A percentile compares a stretch with the other conserved stretches of the same genome.
Conservation (phyloP, 495 filamentous ascomycete genomes). For the Neurospora sp. region DNA sequence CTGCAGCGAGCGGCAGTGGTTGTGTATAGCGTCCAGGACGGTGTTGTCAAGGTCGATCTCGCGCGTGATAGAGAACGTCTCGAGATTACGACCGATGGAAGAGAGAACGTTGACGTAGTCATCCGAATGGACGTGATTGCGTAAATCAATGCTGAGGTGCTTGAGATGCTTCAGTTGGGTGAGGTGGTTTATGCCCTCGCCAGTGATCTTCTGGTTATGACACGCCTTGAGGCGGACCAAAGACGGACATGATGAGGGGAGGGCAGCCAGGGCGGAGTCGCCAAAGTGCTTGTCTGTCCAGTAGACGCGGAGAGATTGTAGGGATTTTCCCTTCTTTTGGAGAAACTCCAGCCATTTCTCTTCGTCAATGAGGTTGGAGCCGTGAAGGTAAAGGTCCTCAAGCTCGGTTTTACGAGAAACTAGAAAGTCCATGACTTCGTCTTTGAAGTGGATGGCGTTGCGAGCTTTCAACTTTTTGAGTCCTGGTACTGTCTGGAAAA, state of each 20-base stretch:
- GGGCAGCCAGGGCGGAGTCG: slow-evolving; percentile 45
- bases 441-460: slow-evolving; percentile 82
- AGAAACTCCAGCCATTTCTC: slow-evolving; percentile 60
- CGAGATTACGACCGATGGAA: slow-evolving; percentile 47
- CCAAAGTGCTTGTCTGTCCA: slow-evolving; percentile 57
- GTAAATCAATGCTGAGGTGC: slow-evolving; percentile 61
- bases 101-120: slow-evolving; percentile 50
- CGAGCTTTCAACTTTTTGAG: slow-evolving; percentile 60
- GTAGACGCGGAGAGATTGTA: slow-evolving; percentile 60
- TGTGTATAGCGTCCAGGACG: slow-evolving; percentile 55
- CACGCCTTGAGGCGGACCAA: slow-evolving; percentile 64
- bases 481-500: slow-evolving; percentile 64
- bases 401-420: slow-evolving; percentile 55
- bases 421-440: slow-evolving; percentile 69
- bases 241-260: slow-evolving; percentile 46
- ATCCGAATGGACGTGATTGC: slow-evolving; percentile 42
- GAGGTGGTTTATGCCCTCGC: slow-evolving; percentile 40
- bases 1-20: slow-evolving; percentile 50
- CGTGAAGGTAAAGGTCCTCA: slow-evolving; percentile 54
- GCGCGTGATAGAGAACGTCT: slow-evolving; percentile 61
- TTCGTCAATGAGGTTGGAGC: slow-evolving; percentile 70
- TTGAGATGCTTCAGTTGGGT: slow-evolving; percentile 47
- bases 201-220: slow-evolving; percentile 41
- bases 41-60: slow-evolving; percentile 49
- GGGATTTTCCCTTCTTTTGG: slow-evolving; percentile 43